Evolutionary conservation across 345 rosid genomes (phyloP).

Genomic region (Heritiera littoralis): DNA sequence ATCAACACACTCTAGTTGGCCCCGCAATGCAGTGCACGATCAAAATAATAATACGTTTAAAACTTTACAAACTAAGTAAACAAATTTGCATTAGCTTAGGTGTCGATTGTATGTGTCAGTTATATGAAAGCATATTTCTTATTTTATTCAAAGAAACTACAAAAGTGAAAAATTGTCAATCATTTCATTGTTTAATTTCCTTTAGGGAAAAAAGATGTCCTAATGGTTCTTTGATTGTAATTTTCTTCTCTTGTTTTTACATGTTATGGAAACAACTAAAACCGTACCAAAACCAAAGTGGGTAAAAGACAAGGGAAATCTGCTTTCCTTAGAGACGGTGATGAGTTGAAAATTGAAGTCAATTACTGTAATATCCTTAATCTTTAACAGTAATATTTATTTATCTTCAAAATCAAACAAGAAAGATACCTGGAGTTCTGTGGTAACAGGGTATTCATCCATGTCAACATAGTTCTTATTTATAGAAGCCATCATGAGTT

Average conservation of each 20-base stretch:
- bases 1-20: no score
- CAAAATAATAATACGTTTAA: no score
- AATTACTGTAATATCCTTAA: neutral
- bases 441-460: conserved; percentile 85
- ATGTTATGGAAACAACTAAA: neutral
- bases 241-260: neutral
- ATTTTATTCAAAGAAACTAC: neutral
- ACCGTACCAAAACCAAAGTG: no score
- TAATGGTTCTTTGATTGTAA: neutral
- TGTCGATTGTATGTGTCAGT: no score
- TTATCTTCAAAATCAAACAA: neutral
- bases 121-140: neutral
- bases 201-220: no score
- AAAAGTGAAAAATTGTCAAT: neutral
- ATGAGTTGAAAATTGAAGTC: neutral
- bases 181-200: no score
- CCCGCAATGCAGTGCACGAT: no score
- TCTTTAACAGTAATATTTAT: neutral
- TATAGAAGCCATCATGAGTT: conserved; percentile 61
- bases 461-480: conserved; percentile 80
- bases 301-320: no score
- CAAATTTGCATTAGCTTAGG: no score
- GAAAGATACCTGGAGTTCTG: conserved; percentile 65
- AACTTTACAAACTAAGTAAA: no score
- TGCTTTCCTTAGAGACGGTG: neutral